Conservation (phyloP, 345 rosid genomes). For the Heritiera fomes region DNA sequence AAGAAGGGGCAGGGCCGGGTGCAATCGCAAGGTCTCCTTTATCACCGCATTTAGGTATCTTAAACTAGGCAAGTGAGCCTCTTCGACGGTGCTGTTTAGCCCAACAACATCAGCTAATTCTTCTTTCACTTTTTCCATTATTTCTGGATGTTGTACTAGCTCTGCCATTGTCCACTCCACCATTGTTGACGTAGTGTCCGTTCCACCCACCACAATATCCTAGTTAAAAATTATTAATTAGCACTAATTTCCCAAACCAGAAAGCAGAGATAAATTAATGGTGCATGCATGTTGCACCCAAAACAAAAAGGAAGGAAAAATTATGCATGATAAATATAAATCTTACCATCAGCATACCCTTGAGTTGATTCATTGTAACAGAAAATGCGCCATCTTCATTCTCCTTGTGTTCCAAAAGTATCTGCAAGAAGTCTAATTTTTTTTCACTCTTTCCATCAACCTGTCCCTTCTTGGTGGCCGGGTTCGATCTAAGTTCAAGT, state of each 20-base stretch:
- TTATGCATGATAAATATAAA: background rate
- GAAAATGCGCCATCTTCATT: slow-evolving; percentile 22
- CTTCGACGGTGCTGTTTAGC: background rate
- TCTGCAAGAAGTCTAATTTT: slow-evolving; percentile 30
- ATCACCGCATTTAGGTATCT: background rate
- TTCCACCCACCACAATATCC: slow-evolving; percentile 14
- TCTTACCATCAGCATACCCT: slow-evolving; percentile 37
- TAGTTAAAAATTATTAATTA: background rate
- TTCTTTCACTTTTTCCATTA: background rate
- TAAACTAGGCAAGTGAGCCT: background rate
- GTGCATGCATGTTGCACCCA: too few species aligned
- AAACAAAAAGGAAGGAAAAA: background rate
- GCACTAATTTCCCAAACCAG: too few species aligned
- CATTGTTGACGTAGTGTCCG: background rate
- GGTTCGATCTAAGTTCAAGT: slow-evolving; percentile 21
- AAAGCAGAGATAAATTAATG: too few species aligned
- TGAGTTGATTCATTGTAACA: slow-evolving; percentile 24
- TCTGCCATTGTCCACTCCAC: slow-evolving; percentile 10
- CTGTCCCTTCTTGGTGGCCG: background rate
- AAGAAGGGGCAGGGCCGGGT: background rate
- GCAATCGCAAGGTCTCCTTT: slow-evolving; percentile 1
- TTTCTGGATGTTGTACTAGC: background rate
- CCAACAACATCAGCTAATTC: background rate
- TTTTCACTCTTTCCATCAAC: background rate
- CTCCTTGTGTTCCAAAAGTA: slow-evolving; percentile 27